Percentiles rank a stretch among this genome's conserved stretches.
These are phyloP conservation scores for Cyberlindnera suaveolens DNA, from an alignment of 805 yeast genomes.

Conservation along the genomic window DNA sequence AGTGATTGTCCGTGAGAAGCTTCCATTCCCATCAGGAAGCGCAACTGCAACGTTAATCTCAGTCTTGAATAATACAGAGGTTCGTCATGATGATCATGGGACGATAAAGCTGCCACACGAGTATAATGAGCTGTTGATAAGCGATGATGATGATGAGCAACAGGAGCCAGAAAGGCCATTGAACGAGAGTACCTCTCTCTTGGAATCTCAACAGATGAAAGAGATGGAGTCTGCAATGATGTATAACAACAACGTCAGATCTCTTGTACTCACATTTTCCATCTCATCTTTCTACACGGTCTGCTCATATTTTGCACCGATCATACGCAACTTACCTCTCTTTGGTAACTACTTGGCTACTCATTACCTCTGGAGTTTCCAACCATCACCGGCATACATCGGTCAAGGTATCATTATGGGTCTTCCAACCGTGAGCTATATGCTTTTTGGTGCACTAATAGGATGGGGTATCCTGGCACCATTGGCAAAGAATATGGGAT, in stretches of 20 bases:
- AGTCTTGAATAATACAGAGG: slow-evolving; percentile 70
- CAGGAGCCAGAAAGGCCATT: slow-evolving; percentile 6
- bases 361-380: slow-evolving; percentile 76
- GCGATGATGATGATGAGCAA: slow-evolving; percentile 13
- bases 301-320: slow-evolving; percentile 66
- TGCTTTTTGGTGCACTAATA: slow-evolving; percentile 81
- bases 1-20: slow-evolving; percentile 79
- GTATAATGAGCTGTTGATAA: slow-evolving; percentile 12
- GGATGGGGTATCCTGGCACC: slow-evolving; percentile 97
- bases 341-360: slow-evolving; percentile 63
- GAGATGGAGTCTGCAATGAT: slow-evolving; percentile 23
- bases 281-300: slow-evolving; percentile 72
- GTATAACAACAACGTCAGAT: slow-evolving; percentile 53
- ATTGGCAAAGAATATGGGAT: slow-evolving; percentile 54
- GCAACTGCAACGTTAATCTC: slow-evolving; percentile 93
- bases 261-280: slow-evolving; percentile 53
- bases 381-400: slow-evolving; percentile 94
- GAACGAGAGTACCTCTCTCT: slow-evolving; percentile 12
- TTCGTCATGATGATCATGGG: slow-evolving; percentile 22
- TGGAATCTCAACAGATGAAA: slow-evolving; percentile 27
- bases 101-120: slow-evolving; percentile 8
- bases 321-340: slow-evolving; percentile 60
- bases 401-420: slow-evolving; percentile 99
- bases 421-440: slow-evolving; percentile 78
- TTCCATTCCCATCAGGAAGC: slow-evolving; percentile 91